phyloP scores from a whole-genome alignment of 345 rosid species.

The Orychophragmus violaceus region DNA sequence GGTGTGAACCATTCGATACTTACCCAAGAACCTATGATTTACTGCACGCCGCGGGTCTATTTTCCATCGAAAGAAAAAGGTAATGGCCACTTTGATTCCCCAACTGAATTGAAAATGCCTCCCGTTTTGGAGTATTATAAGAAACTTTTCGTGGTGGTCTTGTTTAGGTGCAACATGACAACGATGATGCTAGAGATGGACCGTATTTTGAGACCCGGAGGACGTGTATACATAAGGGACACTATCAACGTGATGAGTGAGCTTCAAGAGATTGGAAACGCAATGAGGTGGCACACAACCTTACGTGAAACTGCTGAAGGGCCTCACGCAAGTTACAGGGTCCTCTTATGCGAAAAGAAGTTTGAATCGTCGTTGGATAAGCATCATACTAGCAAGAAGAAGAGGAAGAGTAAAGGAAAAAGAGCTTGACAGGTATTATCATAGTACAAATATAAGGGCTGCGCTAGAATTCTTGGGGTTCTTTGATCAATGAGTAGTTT shows the following conservation, averaged over 20 bases:
- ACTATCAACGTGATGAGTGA: slow-evolving; percentile 66
- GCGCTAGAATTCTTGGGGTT: neutral
- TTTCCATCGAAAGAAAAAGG: slow-evolving; percentile 89
- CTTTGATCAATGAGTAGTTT: neutral
- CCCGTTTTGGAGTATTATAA: neutral
- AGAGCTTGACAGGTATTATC: slow-evolving; percentile 3
- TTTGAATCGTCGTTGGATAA: slow-evolving; percentile 20
- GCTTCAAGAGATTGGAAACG: slow-evolving; percentile 66
- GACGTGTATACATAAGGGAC: slow-evolving; percentile 79
- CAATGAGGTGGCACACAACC: slow-evolving; percentile 69
- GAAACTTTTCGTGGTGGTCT: slow-evolving; percentile 3
- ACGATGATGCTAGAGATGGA: slow-evolving; percentile 98
- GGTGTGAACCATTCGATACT: slow-evolving; percentile 98
- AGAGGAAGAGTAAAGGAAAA: slow-evolving; percentile 18
- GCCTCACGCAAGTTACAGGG: slow-evolving; percentile 87
- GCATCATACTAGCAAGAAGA: slow-evolving; percentile 11
- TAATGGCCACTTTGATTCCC: slow-evolving; percentile 12
- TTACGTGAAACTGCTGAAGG: slow-evolving; percentile 88
- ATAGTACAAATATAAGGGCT: neutral
- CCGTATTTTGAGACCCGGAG: slow-evolving; percentile 93
- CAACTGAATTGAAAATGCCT: neutral
- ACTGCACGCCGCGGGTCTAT: slow-evolving; percentile 83
- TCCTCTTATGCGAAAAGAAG: slow-evolving; percentile 68
- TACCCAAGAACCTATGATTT: slow-evolving; percentile 95
- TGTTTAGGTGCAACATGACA: slow-evolving; percentile 78